Percentiles rank a stretch among this genome's conserved stretches.
These are phyloP conservation scores for Byssochlamys sp. DNA, from an alignment of 2,329 filamentous ascomycete genomes.

Conservation along the genomic window DNA sequence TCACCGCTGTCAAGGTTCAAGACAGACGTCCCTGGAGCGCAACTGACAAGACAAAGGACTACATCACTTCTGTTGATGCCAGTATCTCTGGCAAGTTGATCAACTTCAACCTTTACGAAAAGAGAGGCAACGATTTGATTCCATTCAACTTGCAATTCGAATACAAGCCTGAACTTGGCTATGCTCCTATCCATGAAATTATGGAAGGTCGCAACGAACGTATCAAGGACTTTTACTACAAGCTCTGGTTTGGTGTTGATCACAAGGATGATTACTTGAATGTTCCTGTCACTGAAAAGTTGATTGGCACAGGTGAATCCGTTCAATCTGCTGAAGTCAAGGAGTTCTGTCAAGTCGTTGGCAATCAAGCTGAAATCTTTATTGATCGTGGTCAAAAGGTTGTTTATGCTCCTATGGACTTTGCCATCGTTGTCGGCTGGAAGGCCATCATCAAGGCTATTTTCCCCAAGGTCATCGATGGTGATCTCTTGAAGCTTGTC, in stretches of 20 bases:
- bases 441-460: slow-evolving; percentile 99
- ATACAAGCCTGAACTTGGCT: slow-evolving; percentile 90
- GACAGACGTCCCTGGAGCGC: too few relatives aligned
- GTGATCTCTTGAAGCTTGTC: slow-evolving; percentile 88
- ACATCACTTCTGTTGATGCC: too few relatives aligned
- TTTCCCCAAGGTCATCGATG: slow-evolving; percentile 91
- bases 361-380: slow-evolving; percentile 94
- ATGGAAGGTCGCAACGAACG: slow-evolving; percentile 94
- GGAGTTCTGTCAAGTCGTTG: slow-evolving; percentile 97
- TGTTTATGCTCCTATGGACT: slow-evolving; percentile 95
- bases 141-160: slow-evolving; percentile 77
- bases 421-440: slow-evolving; percentile 95
- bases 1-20: too few relatives aligned
- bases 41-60: too few relatives aligned
- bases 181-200: slow-evolving; percentile 92
- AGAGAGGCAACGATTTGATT: slow-evolving; percentile 77
- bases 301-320: slow-evolving; percentile 76
- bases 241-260: slow-evolving; percentile 92
- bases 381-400: slow-evolving; percentile 90
- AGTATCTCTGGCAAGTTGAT: slow-evolving; percentile 69
- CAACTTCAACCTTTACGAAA: slow-evolving; percentile 80
- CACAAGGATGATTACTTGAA: slow-evolving; percentile 76
- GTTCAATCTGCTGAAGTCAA: slow-evolving; percentile 91
- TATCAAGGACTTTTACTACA: slow-evolving; percentile 99
- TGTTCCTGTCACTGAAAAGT: slow-evolving; percentile 71